Conservation (phyloP, 2,329 filamentous ascomycete genomes). For the Orbilia brochopaga region DNA sequence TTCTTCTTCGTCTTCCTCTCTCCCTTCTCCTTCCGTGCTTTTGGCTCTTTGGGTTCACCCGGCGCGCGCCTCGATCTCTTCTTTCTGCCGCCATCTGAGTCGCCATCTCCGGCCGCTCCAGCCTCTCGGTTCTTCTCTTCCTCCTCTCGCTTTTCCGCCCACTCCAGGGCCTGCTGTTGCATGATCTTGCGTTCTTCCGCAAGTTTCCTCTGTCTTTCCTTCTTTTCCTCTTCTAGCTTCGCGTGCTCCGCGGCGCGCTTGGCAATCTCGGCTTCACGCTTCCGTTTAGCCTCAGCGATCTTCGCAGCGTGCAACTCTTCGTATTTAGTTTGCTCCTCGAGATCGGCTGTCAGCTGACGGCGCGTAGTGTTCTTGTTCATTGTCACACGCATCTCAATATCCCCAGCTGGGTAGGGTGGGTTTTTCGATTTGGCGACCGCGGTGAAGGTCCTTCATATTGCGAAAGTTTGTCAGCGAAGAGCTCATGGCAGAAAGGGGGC, state of each 20-base stretch:
- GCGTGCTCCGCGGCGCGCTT: constrained; percentile 73
- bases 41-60: constrained; percentile 24
- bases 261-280: constrained; percentile 78
- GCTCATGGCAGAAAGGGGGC: background rate
- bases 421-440: constrained; percentile 67
- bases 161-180: constrained; percentile 65
- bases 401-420: constrained; percentile 85
- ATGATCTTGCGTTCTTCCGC: constrained; percentile 85
- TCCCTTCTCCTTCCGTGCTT: constrained; percentile 18
- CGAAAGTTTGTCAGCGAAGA: constrained; percentile 8
- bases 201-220: constrained; percentile 76
- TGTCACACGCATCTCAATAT: constrained; percentile 92
- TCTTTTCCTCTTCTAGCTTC: constrained; percentile 70
- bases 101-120: constrained; percentile 9
- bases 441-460: constrained; percentile 60
- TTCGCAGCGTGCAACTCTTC: constrained; percentile 92
- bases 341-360: constrained; percentile 84
- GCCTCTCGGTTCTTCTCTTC: constrained; percentile 19
- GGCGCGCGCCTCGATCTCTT: constrained; percentile 36
- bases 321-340: constrained; percentile 84
- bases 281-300: constrained; percentile 77
- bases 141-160: constrained; percentile 37
- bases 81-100: constrained; percentile 32
- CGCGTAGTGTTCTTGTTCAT: constrained; percentile 97
- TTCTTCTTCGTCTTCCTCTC: constrained; percentile 34